These are phyloP conservation scores for Kwoniella sp. DNA, from an alignment of 768 basidiomycete species.

Conservation along the genomic window DNA sequence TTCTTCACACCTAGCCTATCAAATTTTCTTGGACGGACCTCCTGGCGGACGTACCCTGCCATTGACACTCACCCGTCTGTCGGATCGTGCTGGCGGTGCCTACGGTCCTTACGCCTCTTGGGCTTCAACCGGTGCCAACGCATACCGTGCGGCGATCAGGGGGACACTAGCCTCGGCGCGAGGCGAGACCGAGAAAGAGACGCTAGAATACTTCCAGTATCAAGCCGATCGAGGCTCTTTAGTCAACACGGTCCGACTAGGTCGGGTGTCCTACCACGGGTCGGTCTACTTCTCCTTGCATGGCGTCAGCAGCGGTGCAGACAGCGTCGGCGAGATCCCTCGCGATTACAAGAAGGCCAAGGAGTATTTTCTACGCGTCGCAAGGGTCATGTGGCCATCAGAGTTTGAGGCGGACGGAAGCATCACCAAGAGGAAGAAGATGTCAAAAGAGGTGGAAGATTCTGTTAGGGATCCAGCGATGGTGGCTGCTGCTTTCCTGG, in stretches of 20 bases:
- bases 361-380: conserved; percentile 78
- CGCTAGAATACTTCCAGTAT: conserved; percentile 91
- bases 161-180: conserved; percentile 76
- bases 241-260: conserved; percentile 83
- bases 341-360: conserved; percentile 71
- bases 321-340: conserved; percentile 84
- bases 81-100: conserved; percentile 86
- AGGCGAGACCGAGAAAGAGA: conserved; percentile 90
- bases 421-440: conserved; percentile 41
- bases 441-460: conserved; percentile 49
- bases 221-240: conserved; percentile 89
- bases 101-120: conserved; percentile 93
- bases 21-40: conserved; percentile 73
- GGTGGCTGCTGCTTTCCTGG: conserved; percentile 79
- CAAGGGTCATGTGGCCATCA: conserved; percentile 74
- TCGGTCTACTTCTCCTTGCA: conserved; percentile 77
- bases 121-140: conserved; percentile 76
- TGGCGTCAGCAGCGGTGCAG: conserved; percentile 79
- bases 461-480: conserved; percentile 62
- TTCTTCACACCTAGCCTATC: conserved; percentile 62
- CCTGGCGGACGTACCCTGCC: conserved; percentile 86
- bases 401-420: conserved; percentile 33
- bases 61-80: conserved; percentile 71
- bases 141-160: conserved; percentile 69
- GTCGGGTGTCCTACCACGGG: conserved; percentile 94